Percentiles rank a stretch among this genome's conserved stretches.
These are phyloP conservation scores for Cymbopogon citratus DNA, from an alignment of 176 grass and related monocot genomes.

Conservation along the genomic window DNA sequence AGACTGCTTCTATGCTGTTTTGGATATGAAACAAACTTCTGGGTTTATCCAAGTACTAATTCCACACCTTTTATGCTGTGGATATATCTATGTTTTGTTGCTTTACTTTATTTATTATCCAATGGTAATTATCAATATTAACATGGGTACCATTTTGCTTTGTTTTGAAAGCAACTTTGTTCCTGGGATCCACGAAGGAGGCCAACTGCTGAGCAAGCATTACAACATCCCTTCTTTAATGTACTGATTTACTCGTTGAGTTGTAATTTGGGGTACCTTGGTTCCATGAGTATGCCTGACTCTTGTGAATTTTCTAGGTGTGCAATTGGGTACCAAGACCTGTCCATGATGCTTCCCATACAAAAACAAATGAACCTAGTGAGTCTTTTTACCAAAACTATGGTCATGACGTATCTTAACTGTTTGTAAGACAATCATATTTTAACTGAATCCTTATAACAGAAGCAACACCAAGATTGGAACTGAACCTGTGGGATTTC, in stretches of 20 bases:
- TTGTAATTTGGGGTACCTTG: background rate
- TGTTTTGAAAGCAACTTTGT: slow-evolving; percentile 59
- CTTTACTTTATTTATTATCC: background rate
- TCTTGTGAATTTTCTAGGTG: slow-evolving; percentile 41
- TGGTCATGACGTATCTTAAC: background rate
- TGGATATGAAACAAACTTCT: background rate
- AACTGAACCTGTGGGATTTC: slow-evolving; percentile 79
- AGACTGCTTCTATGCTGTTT: background rate
- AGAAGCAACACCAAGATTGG: slow-evolving; percentile 63
- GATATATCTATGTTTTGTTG: slow-evolving; percentile 2
- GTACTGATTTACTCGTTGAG: slow-evolving; percentile 36
- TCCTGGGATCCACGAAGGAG: slow-evolving; percentile 85
- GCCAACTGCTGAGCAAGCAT: slow-evolving; percentile 77
- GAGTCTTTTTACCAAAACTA: slow-evolving; percentile 19
- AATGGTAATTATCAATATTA: slow-evolving; percentile 15
- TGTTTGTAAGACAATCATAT: background rate
- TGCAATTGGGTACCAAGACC: slow-evolving; percentile 42
- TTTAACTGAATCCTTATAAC: slow-evolving; percentile 2
- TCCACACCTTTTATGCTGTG: background rate
- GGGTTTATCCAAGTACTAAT: background rate
- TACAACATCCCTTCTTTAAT: slow-evolving; percentile 90
- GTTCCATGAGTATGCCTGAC: slow-evolving; percentile 22
- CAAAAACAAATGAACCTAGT: slow-evolving; percentile 43
- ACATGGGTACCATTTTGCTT: slow-evolving; percentile 2
- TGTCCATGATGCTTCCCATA: slow-evolving; percentile 33